These are phyloP conservation scores for Suillus alpinus DNA, from an alignment of 768 basidiomycete species.

Conservation along the genomic window DNA sequence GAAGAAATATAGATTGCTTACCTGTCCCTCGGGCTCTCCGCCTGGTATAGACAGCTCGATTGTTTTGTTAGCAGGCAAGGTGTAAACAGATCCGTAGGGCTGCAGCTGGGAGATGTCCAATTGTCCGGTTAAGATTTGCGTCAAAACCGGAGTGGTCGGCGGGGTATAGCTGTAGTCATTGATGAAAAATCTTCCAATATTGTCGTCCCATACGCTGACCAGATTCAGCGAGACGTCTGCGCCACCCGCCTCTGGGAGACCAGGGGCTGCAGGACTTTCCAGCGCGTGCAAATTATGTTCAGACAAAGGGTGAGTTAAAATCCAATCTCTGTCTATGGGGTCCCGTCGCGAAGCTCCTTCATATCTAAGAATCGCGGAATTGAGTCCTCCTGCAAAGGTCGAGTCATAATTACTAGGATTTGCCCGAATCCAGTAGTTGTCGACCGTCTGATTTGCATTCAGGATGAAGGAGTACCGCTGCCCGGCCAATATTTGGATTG, in stretches of 20 bases:
- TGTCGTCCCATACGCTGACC: conserved; percentile 10
- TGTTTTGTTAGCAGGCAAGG: conserved; percentile 11
- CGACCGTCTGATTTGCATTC: conserved; percentile 33
- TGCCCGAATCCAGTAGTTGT: conserved; percentile 38
- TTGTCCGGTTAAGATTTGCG: conserved; percentile 21
- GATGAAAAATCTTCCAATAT: conserved; percentile 13
- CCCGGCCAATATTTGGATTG: conserved; percentile 33
- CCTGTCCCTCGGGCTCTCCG: conserved; percentile 23
- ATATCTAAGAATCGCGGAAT: conserved; percentile 14
- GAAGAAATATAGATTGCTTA: conserved; percentile 14
- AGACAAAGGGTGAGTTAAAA: conserved; percentile 5
- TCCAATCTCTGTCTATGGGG: conserved; percentile 6
- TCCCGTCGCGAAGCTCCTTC: conserved; percentile 12
- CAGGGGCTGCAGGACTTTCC: conserved; percentile 11
- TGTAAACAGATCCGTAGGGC: conserved; percentile 13
- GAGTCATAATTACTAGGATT: conserved; percentile 22
- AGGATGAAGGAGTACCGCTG: conserved; percentile 48
- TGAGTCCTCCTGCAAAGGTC: conserved; percentile 28
- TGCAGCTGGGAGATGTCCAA: conserved; percentile 8
- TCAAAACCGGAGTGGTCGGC: conserved; percentile 14
- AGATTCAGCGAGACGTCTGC: conserved; percentile 20
- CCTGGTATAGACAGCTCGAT: conserved; percentile 15
- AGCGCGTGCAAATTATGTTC: conserved; percentile 18
- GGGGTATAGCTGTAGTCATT: conserved; percentile 12
- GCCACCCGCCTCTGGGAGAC: conserved; percentile 7